Conservation (phyloP, 2,329 filamentous ascomycete genomes). For the Epichloe bromicola region DNA sequence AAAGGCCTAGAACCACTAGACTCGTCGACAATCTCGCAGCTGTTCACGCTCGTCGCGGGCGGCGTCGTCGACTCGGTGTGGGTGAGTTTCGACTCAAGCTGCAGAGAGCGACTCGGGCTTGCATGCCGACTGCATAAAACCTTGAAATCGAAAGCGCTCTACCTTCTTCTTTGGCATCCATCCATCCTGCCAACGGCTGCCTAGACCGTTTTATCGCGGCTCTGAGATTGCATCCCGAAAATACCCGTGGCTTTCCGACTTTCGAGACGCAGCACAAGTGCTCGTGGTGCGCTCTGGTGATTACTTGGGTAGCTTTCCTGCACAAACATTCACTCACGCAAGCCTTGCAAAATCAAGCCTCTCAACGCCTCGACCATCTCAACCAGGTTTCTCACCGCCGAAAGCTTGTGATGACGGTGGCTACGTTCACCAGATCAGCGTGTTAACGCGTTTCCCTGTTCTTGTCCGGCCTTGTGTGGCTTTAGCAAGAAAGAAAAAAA, state of each 20-base stretch:
- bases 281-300: background rate
- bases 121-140: background rate
- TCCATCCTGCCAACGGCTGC: background rate
- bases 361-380: background rate
- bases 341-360: background rate
- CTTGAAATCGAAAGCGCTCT: background rate
- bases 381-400: conserved; percentile 1
- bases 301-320: background rate
- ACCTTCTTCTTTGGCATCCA: background rate
- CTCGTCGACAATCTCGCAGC: background rate
- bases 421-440: background rate
- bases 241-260: background rate
- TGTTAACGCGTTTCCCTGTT: conserved; percentile 1
- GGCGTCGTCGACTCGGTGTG: background rate
- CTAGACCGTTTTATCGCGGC: background rate
- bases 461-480: background rate
- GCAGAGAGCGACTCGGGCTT: background rate
- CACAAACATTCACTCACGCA: background rate
- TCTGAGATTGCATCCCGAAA: background rate
- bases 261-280: background rate
- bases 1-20: background rate
- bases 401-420: conserved; percentile 5
- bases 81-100: background rate
- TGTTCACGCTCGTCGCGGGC: background rate
- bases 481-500: background rate